phyloP scores from a whole-genome alignment of 164 flowering plant species.

The Magnolia kwangsiensis region DNA sequence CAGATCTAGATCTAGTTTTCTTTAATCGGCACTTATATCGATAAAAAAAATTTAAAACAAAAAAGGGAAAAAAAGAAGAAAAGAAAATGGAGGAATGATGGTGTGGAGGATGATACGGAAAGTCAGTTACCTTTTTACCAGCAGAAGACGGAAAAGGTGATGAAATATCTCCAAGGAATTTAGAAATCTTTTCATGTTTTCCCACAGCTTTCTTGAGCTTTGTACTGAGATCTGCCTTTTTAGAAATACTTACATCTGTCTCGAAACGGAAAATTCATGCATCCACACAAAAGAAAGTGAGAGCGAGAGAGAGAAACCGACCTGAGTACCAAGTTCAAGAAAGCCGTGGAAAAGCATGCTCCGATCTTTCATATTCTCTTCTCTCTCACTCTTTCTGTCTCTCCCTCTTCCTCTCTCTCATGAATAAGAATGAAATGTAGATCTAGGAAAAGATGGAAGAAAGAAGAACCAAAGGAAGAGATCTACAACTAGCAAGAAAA shows the following conservation, averaged over 20 bases:
- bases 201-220: conserved; percentile 31
- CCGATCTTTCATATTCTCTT: conserved; percentile 11
- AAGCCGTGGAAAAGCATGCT: conserved; percentile 52
- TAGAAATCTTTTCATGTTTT: conserved; percentile 17
- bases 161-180: neutral
- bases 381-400: neutral
- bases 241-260: neutral
- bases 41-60: too few species aligned
- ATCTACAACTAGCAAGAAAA: neutral
- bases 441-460: neutral
- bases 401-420: neutral
- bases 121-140: neutral
- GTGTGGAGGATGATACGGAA: neutral
- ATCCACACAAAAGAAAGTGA: neutral
- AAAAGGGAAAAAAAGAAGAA: too few species aligned
- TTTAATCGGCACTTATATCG: too few species aligned
- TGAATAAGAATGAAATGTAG: neutral
- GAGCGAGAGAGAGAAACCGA: conserved; percentile 3
- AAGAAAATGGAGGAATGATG: neutral
- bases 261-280: neutral
- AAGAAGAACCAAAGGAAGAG: neutral
- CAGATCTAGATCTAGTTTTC: neutral
- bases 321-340: conserved; percentile 41
- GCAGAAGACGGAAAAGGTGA: neutral
- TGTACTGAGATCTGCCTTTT: conserved; percentile 16